Evolutionary conservation across 148 eudicot species (phyloP).

Genomic region (Diospyros kaki): DNA sequence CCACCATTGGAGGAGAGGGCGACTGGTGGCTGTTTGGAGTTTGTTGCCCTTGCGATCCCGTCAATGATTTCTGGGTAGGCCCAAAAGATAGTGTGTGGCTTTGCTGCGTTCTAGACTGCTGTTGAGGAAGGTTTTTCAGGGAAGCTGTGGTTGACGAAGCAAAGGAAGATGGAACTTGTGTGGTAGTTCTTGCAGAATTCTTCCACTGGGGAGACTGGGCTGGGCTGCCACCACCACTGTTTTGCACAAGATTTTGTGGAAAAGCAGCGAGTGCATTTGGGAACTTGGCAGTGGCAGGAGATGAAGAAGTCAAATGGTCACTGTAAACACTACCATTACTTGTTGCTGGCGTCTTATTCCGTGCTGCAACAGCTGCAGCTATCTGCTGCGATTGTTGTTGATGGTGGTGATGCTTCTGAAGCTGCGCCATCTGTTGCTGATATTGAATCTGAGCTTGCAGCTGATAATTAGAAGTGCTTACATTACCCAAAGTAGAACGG

Average conservation of each 20-base stretch:
- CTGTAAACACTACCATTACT: constrained; percentile 60
- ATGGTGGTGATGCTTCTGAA: constrained; percentile 36
- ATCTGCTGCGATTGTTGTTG: constrained; percentile 34
- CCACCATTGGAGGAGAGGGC: constrained; percentile 66
- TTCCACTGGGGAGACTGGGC: constrained; percentile 80
- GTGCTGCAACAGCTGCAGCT: constrained; percentile 29
- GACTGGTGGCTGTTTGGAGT: constrained; percentile 37
- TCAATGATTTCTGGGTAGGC: constrained; percentile 40
- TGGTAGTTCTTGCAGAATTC: constrained; percentile 38
- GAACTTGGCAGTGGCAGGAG: constrained; percentile 52
- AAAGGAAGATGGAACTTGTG: constrained; percentile 51
- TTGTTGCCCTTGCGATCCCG: constrained; percentile 58
- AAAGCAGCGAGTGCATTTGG: constrained; percentile 47
- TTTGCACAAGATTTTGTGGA: constrained; percentile 56
- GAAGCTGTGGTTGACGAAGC: constrained; percentile 40
- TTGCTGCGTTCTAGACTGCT: constrained; percentile 53
- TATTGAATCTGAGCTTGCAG: constrained; percentile 48
- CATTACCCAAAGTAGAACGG: constrained; percentile 34
- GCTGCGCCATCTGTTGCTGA: constrained; percentile 39
- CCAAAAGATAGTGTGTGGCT: constrained; percentile 81
- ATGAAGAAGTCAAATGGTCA: constrained; percentile 55
- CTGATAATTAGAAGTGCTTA: constrained; percentile 39
- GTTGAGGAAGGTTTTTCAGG: constrained; percentile 49
- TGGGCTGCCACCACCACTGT: constrained; percentile 35
- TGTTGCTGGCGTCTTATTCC: constrained; percentile 44